Conservation (phyloP, 257 asterid genomes). For the Penstemon barbatus region DNA sequence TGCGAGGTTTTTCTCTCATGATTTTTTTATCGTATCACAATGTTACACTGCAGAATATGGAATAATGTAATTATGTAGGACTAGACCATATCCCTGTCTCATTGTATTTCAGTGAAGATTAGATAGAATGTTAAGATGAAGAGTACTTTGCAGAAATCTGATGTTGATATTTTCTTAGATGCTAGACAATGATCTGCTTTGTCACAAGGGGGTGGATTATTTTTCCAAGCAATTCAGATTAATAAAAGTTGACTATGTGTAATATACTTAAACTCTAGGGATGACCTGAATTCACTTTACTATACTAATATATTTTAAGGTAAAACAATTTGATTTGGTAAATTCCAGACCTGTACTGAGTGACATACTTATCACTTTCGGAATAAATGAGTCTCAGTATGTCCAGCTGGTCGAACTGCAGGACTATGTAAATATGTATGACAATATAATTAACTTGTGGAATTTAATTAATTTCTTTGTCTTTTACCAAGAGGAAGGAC, state of each 20-base stretch:
- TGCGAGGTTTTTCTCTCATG: slow-evolving; percentile 21
- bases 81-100: slow-evolving; percentile 12
- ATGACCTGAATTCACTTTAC: neutral
- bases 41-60: too few relatives aligned
- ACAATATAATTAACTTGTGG: too few relatives aligned
- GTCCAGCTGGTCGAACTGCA: neutral
- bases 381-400: neutral
- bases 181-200: slow-evolving; percentile 7
- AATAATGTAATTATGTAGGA: too few relatives aligned
- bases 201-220: neutral
- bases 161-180: neutral
- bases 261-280: neutral
- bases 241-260: neutral
- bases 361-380: neutral
- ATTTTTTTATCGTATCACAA: neutral
- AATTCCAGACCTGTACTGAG: too few relatives aligned
- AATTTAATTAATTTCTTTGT: too few relatives aligned
- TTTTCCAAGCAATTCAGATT: slow-evolving; percentile 6
- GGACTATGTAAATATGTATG: neutral
- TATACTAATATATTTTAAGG: neutral
- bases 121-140: neutral
- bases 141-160: slow-evolving; percentile 5
- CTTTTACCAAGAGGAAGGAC: too few relatives aligned
- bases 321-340: neutral
- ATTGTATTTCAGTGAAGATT: neutral